Percentiles rank a stretch among this genome's conserved stretches.
Conservation (phyloP, 768 basidiomycete genomes). For the Kwoniella sp. region DNA sequence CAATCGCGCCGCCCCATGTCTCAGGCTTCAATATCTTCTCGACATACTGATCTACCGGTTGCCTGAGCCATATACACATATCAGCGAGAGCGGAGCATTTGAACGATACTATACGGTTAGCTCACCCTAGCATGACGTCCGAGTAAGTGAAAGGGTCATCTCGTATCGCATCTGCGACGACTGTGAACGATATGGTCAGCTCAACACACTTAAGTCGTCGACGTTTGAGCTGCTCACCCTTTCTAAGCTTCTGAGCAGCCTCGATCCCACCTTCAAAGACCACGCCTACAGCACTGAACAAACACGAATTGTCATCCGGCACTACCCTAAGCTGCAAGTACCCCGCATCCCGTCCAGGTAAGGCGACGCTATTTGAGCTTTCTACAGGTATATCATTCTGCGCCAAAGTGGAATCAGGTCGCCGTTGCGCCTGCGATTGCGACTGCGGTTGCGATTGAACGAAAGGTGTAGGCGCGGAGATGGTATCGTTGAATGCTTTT, state of each 20-base stretch:
- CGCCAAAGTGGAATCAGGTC: slow-evolving; percentile 21
- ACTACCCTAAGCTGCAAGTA: slow-evolving; percentile 64
- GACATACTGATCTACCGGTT: slow-evolving; percentile 70
- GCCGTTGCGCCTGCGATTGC: too few species aligned
- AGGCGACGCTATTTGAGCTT: slow-evolving; percentile 13
- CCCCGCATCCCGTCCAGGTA: slow-evolving; percentile 46
- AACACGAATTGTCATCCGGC: slow-evolving; percentile 96
- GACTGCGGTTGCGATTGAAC: too few species aligned
- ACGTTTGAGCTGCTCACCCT: slow-evolving; percentile 60
- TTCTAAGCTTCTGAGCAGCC: slow-evolving; percentile 70
- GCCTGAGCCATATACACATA: slow-evolving; percentile 59
- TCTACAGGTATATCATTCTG: slow-evolving; percentile 48
- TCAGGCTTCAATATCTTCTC: slow-evolving; percentile 73
- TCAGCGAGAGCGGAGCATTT: slow-evolving; percentile 7
- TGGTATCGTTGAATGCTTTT: slow-evolving; percentile 27
- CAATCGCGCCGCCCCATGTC: slow-evolving; percentile 96
- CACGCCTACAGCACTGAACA: slow-evolving; percentile 83
- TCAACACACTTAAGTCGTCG: background rate
- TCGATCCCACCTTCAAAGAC: slow-evolving; percentile 79
- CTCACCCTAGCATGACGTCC: slow-evolving; percentile 84
- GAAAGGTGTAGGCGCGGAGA: slow-evolving; percentile 31
- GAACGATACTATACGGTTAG: background rate
- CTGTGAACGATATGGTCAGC: slow-evolving; percentile 56
- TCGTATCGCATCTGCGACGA: slow-evolving; percentile 79
- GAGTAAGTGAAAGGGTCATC: slow-evolving; percentile 71